Conservation (phyloP, 352 stramenopile species). For the Pythium phragmiticola region DNA sequence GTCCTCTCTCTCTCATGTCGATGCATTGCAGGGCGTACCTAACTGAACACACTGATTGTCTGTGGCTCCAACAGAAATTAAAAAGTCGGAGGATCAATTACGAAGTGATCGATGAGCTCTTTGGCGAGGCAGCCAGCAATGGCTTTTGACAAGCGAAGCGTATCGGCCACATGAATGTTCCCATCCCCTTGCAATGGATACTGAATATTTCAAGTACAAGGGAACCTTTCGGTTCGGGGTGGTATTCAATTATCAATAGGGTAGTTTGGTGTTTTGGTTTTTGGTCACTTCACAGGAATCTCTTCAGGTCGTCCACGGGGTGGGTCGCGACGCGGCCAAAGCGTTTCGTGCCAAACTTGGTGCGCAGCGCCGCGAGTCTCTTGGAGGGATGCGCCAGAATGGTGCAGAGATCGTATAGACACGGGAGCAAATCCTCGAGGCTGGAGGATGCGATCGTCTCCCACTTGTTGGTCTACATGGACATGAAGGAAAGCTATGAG, state of each 20-base stretch:
- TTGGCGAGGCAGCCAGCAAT: constrained; percentile 80
- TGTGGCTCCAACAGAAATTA: constrained; percentile 56
- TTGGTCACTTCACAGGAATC: constrained; percentile 13
- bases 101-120: constrained; percentile 88
- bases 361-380: constrained; percentile 14
- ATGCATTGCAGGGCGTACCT: too few relatives aligned
- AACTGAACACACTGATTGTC: constrained; percentile 11
- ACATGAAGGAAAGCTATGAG: background rate
- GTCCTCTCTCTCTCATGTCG: constrained; percentile 15
- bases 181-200: too few relatives aligned
- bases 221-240: background rate
- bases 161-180: too few relatives aligned
- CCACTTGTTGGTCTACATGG: constrained; percentile 6
- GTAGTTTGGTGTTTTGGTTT: too few relatives aligned
- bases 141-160: constrained; percentile 39
- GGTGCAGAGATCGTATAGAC: constrained; percentile 16
- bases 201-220: background rate
- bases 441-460: background rate
- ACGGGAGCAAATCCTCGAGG: constrained; percentile 13
- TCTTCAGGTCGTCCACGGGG: constrained; percentile 5
- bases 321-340: constrained; percentile 21
- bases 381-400: constrained; percentile 16
- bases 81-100: constrained; percentile 90
- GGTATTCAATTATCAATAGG: background rate
- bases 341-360: constrained; percentile 25